Evolutionary conservation across 2,329 filamentous ascomycete species (phyloP).

Genomic region (Pestalotiopsis sp.): DNA sequence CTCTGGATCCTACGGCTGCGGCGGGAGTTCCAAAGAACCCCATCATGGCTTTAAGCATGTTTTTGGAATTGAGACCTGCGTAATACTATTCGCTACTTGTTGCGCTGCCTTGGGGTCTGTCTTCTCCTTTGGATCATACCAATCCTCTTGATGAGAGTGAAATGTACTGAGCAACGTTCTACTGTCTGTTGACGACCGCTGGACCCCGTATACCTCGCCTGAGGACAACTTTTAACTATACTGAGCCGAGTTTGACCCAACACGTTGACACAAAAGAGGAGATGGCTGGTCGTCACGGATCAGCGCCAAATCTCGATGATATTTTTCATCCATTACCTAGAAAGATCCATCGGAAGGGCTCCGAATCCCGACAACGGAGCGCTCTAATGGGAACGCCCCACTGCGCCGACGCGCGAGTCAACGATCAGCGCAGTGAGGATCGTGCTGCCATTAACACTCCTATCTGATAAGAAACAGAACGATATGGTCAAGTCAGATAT

Average conservation of each 20-base stretch:
- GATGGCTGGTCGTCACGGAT: neutral
- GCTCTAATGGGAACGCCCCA: neutral
- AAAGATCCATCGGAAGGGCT: neutral
- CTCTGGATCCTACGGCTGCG: no score
- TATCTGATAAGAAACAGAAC: neutral
- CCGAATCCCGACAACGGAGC: constrained; percentile 4
- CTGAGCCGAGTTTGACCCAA: neutral
- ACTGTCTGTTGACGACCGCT: no score
- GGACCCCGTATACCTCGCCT: no score
- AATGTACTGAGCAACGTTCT: no score
- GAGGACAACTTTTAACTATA: no score
- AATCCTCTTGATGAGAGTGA: no score
- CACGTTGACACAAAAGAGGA: neutral
- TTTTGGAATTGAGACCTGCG: no score
- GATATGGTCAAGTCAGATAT: neutral
- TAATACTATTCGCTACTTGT: no score
- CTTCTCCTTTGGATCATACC: no score
- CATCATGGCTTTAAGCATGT: no score
- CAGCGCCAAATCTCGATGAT: neutral
- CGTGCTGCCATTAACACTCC: neutral
- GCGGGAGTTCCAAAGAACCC: no score
- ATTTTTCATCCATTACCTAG: neutral
- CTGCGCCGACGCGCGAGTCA: neutral
- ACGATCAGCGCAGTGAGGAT: neutral
- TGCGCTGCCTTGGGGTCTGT: no score